A percentile compares a stretch with the other conserved stretches of the same genome.
These are phyloP conservation scores for Chlamydomonas asymmetrica DNA, from an alignment of 139 green algal genomes.

Conservation along the genomic window DNA sequence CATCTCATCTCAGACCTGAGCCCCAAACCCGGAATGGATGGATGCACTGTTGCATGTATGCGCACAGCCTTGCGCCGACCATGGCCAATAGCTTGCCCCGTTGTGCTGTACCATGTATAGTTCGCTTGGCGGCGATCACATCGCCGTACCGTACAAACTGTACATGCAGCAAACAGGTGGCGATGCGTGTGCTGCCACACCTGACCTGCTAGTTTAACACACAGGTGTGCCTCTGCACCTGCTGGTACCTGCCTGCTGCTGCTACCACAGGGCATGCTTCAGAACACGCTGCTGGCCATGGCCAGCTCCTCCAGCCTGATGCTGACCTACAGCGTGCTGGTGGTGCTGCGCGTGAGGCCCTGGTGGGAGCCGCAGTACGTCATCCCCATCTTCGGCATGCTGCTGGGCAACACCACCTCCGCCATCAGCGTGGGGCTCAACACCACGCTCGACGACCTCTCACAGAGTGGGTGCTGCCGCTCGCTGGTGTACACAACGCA, in stretches of 20 bases:
- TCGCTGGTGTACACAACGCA: too few relatives aligned
- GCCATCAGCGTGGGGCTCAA: constrained; percentile 74
- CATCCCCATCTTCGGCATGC: constrained; percentile 77
- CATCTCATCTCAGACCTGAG: too few relatives aligned
- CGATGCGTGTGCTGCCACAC: not conserved
- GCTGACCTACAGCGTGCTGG: constrained; percentile 39
- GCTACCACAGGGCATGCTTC: constrained; percentile 51
- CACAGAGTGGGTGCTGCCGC: constrained; percentile 36
- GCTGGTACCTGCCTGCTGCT: not conserved
- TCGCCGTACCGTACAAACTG: too few relatives aligned
- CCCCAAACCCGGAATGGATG: too few relatives aligned
- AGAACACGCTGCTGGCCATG: constrained; percentile 48
- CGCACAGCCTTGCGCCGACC: too few relatives aligned
- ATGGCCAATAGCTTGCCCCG: too few relatives aligned
- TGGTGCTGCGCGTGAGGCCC: constrained; percentile 58
- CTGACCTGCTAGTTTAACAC: too few relatives aligned
- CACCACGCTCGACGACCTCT: constrained; percentile 65
- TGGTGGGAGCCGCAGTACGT: constrained; percentile 70
- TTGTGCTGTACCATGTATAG: too few relatives aligned
- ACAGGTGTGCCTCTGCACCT: not conserved
- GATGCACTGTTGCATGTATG: too few relatives aligned
- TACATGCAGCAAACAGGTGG: too few relatives aligned
- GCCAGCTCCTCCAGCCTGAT: constrained; percentile 13
- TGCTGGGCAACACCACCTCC: constrained; percentile 81
- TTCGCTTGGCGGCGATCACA: too few relatives aligned